phyloP scores from a whole-genome alignment of 2,329 filamentous ascomycete species.

The Scedosporium aurantiacum region DNA sequence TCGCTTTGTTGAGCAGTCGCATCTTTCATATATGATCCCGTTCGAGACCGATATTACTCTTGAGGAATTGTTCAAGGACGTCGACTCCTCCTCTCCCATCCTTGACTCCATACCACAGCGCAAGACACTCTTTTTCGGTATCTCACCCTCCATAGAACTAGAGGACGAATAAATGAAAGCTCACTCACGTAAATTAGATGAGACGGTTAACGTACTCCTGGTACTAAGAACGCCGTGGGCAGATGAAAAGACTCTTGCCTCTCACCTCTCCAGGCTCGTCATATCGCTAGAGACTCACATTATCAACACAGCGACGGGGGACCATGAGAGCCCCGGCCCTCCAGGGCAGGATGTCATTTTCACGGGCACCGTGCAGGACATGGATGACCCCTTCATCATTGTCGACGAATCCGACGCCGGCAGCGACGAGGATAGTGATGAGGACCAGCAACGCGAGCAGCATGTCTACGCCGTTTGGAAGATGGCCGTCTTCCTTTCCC shows the following conservation, averaged over 20 bases:
- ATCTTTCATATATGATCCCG: constrained; percentile 51
- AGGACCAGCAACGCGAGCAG: constrained; percentile 20
- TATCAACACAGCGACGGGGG: constrained; percentile 41
- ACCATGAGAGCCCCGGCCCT: constrained; percentile 28
- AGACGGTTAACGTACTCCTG: constrained; percentile 58
- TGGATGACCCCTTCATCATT: constrained; percentile 38
- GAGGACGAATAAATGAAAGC: constrained; percentile 29
- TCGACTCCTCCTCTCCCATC: constrained; percentile 30
- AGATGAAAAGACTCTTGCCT: constrained; percentile 43
- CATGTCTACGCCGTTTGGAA: constrained; percentile 50
- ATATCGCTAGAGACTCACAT: constrained; percentile 58
- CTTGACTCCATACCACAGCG: constrained; percentile 51
- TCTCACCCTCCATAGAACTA: constrained; percentile 19
- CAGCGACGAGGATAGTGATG: constrained; percentile 19
- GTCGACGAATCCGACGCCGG: constrained; percentile 26
- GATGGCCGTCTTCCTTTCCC: constrained; percentile 42
- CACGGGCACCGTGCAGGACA: constrained; percentile 38
- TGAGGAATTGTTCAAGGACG: constrained; percentile 36
- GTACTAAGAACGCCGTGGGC: constrained; percentile 54
- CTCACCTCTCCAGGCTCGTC: constrained; percentile 50
- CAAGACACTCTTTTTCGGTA: constrained; percentile 63
- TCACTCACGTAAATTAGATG: constrained; percentile 47
- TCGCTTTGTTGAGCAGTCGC: constrained; percentile 46
- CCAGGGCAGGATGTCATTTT: constrained; percentile 48
- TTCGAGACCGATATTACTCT: constrained; percentile 42